phyloP scores from a whole-genome alignment of 768 basidiomycete species.

The Mycena haematopus region DNA sequence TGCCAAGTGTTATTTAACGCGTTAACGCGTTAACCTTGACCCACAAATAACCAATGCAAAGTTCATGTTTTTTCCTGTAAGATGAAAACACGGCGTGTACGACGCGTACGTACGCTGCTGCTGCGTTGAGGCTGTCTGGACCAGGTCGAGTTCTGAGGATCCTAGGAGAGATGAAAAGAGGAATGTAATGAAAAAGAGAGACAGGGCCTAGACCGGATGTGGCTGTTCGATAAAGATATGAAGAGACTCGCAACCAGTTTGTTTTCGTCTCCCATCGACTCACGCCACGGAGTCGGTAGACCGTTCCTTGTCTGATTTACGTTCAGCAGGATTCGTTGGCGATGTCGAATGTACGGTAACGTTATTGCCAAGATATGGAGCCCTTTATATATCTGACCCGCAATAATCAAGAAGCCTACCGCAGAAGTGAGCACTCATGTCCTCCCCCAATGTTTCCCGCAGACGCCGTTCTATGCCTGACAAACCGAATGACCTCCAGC shows the following conservation, averaged over 20 bases:
- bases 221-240: not conserved
- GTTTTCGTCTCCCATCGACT: not conserved
- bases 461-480: conserved; percentile 16
- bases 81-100: no score
- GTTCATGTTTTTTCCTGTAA: no score
- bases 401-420: conserved; percentile 18
- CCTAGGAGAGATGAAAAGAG: no score
- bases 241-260: not conserved
- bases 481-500: conserved; percentile 35
- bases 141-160: conserved; percentile 19
- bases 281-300: not conserved
- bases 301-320: not conserved
- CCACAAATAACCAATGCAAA: no score
- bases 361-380: conserved; percentile 17
- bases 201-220: not conserved
- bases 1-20: no score
- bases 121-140: no score
- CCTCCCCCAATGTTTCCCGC: conserved; percentile 17
- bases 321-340: not conserved
- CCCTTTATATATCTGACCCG: conserved; percentile 17
- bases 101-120: no score
- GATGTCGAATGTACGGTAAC: conserved; percentile 26
- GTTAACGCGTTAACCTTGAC: no score
- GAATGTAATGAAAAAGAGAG: no score
- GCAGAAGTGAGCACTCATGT: conserved; percentile 28